Base-by-base conservation (phyloP, 139 green algal species). In the Edaphochlamys debaryana region DNA sequence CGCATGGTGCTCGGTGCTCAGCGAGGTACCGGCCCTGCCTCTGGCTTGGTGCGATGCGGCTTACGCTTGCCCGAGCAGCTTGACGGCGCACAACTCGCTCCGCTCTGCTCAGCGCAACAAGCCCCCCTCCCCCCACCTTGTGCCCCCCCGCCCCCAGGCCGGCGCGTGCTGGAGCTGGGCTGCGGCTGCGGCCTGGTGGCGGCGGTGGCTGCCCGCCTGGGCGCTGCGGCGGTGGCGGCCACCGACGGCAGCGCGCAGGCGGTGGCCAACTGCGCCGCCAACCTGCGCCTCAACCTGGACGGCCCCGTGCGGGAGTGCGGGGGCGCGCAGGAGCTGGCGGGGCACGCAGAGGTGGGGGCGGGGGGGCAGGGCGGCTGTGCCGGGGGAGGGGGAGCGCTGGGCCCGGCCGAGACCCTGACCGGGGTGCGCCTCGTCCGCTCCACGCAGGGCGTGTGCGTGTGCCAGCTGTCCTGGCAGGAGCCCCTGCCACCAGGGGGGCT, bases 151-250 rank as follows among this genome's bases (percentile, higher is more conserved):
- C 32, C 4, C 27, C 3, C 89, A 95, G 92, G 92, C 29, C 86
- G 79, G 9, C 58, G 20, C 7, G 89, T 87, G 34, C n/a, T 96
- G 54, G 94, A 97, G 86, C 58, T 97, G 32, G 94, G 94, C 9
- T 93, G 86, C 79, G 94, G 94, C 0, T 54, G 85, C 23, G 94
- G 94, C 32, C 80, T 95, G 56, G 89, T 92, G 50, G 92, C 79
- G 5, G 66, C 92, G 23, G 84, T 71, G 19, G 37, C 92, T 60
- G 69, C 63, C 41, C 80, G 91, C 0, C 76, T 45, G 11, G 82
- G 87, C 3, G 88, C 89, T 1, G 27, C 17, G 23, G 13, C 20
- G 30, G 52, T 95, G 52, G 37, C 89, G n/a, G 84, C 91, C 13
- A 95, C 92, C 1, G 95, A 98, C 71, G 94, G 92, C 52, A 86